Evolutionary conservation across 2,329 filamentous ascomycete species (phyloP).

Genomic region (Ophiostoma angusticollis): DNA sequence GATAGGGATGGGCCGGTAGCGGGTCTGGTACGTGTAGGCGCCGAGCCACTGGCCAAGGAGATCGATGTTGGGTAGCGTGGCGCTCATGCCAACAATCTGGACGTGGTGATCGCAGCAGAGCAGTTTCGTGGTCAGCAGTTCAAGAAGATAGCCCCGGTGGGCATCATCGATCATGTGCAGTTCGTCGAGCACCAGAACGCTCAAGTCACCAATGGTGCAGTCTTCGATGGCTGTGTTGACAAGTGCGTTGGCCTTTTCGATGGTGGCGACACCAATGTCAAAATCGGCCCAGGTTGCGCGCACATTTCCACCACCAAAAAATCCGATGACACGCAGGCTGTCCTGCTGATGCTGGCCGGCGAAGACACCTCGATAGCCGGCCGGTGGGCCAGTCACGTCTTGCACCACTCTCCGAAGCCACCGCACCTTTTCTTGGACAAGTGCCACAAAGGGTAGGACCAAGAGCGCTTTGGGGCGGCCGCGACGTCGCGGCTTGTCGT

Average conservation of each 20-base stretch:
- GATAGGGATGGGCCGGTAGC: slow-evolving; percentile 62
- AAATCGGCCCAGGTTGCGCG: slow-evolving; percentile 58
- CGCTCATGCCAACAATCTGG: slow-evolving; percentile 70
- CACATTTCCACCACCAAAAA: slow-evolving; percentile 61
- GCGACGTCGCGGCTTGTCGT: too few species aligned
- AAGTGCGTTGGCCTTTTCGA: slow-evolving; percentile 69
- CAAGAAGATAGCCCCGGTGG: slow-evolving; percentile 60
- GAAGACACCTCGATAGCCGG: too few species aligned
- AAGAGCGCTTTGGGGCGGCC: slow-evolving; percentile 49
- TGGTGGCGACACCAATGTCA: slow-evolving; percentile 66
- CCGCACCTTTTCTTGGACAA: slow-evolving; percentile 67
- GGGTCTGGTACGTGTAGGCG: slow-evolving; percentile 59
- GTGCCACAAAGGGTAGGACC: slow-evolving; percentile 63
- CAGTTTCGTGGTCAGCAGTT: slow-evolving; percentile 61
- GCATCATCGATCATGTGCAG: slow-evolving; percentile 75
- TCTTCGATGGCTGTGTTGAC: slow-evolving; percentile 64
- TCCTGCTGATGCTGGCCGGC: slow-evolving; percentile 25
- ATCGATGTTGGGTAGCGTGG: slow-evolving; percentile 58
- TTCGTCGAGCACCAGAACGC: slow-evolving; percentile 60
- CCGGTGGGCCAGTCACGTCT: slow-evolving; percentile 41
- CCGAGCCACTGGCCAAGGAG: slow-evolving; percentile 57
- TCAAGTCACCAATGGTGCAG: slow-evolving; percentile 49
- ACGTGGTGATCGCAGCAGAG: slow-evolving; percentile 53
- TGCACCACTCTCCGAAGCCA: slow-evolving; percentile 58
- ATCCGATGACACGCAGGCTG: slow-evolving; percentile 53